Conservation (phyloP, 2,329 filamentous ascomycete genomes). For the Lecanicillium sp. region DNA sequence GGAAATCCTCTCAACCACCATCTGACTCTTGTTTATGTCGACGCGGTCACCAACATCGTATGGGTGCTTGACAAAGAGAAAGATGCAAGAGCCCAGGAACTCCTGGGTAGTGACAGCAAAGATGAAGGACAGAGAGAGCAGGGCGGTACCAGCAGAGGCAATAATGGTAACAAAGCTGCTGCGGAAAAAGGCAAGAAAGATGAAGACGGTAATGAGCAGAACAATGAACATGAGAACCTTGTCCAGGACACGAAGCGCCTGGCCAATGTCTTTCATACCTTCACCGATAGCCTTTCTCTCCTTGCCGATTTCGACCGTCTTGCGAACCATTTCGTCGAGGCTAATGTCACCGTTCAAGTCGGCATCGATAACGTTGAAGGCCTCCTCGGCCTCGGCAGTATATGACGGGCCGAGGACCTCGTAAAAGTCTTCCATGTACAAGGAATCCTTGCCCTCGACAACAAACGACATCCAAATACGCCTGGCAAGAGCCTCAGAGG, state of each 20-base stretch:
- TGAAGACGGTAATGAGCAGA: constrained; percentile 70
- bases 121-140: constrained; percentile 94
- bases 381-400: constrained; percentile 74
- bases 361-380: constrained; percentile 70
- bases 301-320: constrained; percentile 73
- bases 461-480: constrained; percentile 99
- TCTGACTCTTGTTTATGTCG: constrained; percentile 61
- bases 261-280: constrained; percentile 96
- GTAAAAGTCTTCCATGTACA: constrained; percentile 72
- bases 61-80: constrained; percentile 97
- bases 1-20: constrained; percentile 89
- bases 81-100: constrained; percentile 96
- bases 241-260: constrained; percentile 87
- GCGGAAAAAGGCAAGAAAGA: constrained; percentile 86
- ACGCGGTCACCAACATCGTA: constrained; percentile 94
- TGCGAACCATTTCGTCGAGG: constrained; percentile 89
- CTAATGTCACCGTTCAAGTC: constrained; percentile 92
- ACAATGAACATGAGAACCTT: constrained; percentile 76
- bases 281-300: constrained; percentile 82
- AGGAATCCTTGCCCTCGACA: constrained; percentile 72
- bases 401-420: constrained; percentile 77
- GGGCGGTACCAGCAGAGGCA: constrained; percentile 80
- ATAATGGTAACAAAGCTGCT: constrained; percentile 77
- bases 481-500: constrained; percentile 85
- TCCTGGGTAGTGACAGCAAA: constrained; percentile 90